A percentile compares a stretch with the other conserved stretches of the same genome.
These are phyloP conservation scores for Microthyrium microscopicum DNA, from an alignment of 2,329 filamentous ascomycete species.

Conservation along the genomic window DNA sequence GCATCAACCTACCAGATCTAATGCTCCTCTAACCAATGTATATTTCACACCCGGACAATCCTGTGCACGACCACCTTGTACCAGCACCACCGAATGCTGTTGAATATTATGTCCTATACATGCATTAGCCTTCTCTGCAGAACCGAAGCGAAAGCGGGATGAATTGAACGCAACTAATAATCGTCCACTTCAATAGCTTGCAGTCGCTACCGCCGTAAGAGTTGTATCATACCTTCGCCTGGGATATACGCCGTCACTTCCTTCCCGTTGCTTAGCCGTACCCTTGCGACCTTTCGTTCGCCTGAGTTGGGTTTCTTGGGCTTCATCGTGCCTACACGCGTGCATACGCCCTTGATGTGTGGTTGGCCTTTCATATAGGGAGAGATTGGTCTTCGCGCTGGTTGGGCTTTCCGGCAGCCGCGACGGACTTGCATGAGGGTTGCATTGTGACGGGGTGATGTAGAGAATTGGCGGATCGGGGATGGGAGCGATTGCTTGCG, in stretches of 20 bases:
- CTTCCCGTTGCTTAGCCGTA: slow-evolving; percentile 72
- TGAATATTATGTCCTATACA: slow-evolving; percentile 76
- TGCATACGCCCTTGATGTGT: slow-evolving; percentile 84
- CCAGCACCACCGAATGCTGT: slow-evolving; percentile 93
- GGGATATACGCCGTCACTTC: slow-evolving; percentile 89
- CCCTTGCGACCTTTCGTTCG: slow-evolving; percentile 86
- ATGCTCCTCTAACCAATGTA: slow-evolving; percentile 73
- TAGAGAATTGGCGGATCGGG: slow-evolving; percentile 25
- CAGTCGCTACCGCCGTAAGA: neutral
- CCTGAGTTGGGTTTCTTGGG: slow-evolving; percentile 99
- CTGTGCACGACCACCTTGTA: slow-evolving; percentile 82
- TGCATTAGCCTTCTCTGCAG: slow-evolving; percentile 8
- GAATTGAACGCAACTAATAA: slow-evolving; percentile 2
- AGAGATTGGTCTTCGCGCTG: slow-evolving; percentile 70
- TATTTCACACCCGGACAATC: slow-evolving; percentile 99
- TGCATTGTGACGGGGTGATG: slow-evolving; percentile 21
- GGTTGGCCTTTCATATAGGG: slow-evolving; percentile 66
- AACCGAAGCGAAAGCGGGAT: neutral
- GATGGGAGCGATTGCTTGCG: no score
- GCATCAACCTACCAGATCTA: slow-evolving; percentile 66
- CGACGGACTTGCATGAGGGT: slow-evolving; percentile 36
- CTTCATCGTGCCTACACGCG: slow-evolving; percentile 83
- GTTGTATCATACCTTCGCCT: slow-evolving; percentile 50
- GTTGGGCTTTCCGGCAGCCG: slow-evolving; percentile 64
- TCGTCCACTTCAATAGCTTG: slow-evolving; percentile 3